Base-by-base conservation (phyloP, 1,139 yeast species). In the Lodderomyces metapsilosis region DNA sequence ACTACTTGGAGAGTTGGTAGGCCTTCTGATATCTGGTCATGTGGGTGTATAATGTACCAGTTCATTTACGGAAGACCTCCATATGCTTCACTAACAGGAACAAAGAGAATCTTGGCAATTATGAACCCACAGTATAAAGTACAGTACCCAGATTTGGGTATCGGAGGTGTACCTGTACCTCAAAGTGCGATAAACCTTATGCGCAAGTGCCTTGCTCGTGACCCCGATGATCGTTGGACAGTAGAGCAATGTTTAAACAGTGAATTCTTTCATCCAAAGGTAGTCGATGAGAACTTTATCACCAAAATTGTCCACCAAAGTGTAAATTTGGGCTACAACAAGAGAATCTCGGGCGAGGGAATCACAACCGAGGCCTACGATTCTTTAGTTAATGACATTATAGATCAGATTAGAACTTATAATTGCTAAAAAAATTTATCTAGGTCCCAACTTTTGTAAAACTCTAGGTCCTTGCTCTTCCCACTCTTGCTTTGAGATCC, bases 401-500 rank as follows among this genome's bases (percentile, higher is more conserved):
- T 73, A 48, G 58, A 62, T 40, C 72, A 69, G 50, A 71, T 73
- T 25, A 24, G 32, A 15, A 23, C 35, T 20, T 37, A 30, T 31
- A 37, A 37, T 37, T 37, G 40, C 31, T 37, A 37, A 37, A n/a
- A 13, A 22, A 30, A 28, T 27, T 27, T 41, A 88, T 68, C 96
- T 82, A 48, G 96, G 96, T n/a, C 98, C 98, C 56, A 92, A 80
- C 66, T 92, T 92, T 51, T 74, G 76, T 62, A 92, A 80, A 16
- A 88, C 80, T 40, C 92, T 77, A 35, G 95, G 79, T 30, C 98
- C 98, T 58, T 86, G 88, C 68, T 92, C 99, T 62, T 88, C 94
- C 98, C 98, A 92, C 68, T 92, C 99, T 60, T 85, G 88, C 62
- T 86, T 89, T 43, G 91, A 75, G 55, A 94, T 80, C 99, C 99